Evolutionary conservation across 2,329 filamentous ascomycete species (phyloP), one percentile per base, ranked within the genome.

Genomic region (Leptodontidium sp.): DNA sequence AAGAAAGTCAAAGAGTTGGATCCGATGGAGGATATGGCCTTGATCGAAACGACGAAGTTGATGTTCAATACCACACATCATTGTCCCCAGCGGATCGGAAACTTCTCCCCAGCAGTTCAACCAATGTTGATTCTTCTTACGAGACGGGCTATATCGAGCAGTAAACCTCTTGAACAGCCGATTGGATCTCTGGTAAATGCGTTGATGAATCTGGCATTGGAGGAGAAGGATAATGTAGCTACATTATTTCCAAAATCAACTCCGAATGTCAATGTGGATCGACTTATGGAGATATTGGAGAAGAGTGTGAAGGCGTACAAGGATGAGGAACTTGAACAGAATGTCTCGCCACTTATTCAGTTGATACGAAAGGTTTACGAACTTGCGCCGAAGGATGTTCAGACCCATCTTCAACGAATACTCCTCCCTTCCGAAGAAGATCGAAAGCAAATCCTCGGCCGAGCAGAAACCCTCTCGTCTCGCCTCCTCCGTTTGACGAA

Each of bases 51-150:
- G 0, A 82, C 96, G 61, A 98, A 97, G 77, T 85, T 98, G 50
- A 82, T 97, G 63, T 98, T 97, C 84, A 98, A 98, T 79, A 84
- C 97, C 64, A 92, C 91, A 1, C 90, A 94, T 75, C 89, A 90
- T 75, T 91, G 90, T 75, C 88, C 89, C 4, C 84, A 90, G 52
- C 84, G 90, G 32, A 80, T 82, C 4, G 78, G 83, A 0, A 81
- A 84, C 0, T 97, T 98, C 77, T 88, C 88, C 1, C 82, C 86
- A 26, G 88, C 91, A 2, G 85, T 97, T 52, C 86, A 89, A 12
- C 85, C 89, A 68, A 87, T 98, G 35, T 83, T 94, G 67, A 86
- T 87, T 55, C 86, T 98, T 21, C 83, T 98, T 38, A 86, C 86
- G 71, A 87, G 82, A 61, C 81, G 82, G 24, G 79, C 89, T 15